These are phyloP conservation scores for Spergularia azorica DNA, from an alignment of 179 eudicot species.

Conservation along the genomic window DNA sequence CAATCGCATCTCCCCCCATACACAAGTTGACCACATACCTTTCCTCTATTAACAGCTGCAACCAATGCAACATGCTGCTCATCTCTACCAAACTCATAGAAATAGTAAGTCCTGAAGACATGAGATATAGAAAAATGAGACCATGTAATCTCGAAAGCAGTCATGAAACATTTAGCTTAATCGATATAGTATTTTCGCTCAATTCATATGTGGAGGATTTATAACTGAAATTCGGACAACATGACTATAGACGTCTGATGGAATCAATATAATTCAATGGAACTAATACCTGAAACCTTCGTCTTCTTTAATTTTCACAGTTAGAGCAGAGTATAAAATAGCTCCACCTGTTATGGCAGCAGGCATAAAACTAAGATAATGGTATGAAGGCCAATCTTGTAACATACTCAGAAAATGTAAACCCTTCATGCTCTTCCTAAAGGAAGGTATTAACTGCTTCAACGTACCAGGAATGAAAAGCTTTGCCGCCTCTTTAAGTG, in stretches of 20 bases:
- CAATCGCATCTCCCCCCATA: neutral
- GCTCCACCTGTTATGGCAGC: constrained; percentile 64
- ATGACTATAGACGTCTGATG: too few species aligned
- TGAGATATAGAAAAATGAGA: constrained; percentile 17
- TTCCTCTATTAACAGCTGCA: constrained; percentile 86
- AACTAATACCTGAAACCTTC: constrained; percentile 70
- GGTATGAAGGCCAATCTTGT: neutral
- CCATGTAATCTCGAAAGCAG: neutral
- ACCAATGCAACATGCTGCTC: constrained; percentile 85
- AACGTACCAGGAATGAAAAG: constrained; percentile 83
- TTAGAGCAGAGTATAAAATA: constrained; percentile 62
- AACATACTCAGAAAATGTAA: neutral
- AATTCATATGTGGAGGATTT: too few species aligned
- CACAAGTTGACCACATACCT: constrained; percentile 41
- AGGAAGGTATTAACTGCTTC: neutral
- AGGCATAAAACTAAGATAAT: constrained; percentile 21
- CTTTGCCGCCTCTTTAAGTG: constrained; percentile 87
- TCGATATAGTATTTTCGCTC: too few species aligned
- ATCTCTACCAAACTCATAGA: constrained; percentile 79
- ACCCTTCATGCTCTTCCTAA: neutral
- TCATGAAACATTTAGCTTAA: neutral
- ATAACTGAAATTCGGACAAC: too few species aligned
- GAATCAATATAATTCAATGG: neutral
- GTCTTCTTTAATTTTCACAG: constrained; percentile 88
- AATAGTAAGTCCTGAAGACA: constrained; percentile 81